Percentiles rank a stretch among this genome's conserved stretches.
These are phyloP conservation scores for Kwoniella sp. DNA, from an alignment of 768 basidiomycete genomes.

Conservation along the genomic window DNA sequence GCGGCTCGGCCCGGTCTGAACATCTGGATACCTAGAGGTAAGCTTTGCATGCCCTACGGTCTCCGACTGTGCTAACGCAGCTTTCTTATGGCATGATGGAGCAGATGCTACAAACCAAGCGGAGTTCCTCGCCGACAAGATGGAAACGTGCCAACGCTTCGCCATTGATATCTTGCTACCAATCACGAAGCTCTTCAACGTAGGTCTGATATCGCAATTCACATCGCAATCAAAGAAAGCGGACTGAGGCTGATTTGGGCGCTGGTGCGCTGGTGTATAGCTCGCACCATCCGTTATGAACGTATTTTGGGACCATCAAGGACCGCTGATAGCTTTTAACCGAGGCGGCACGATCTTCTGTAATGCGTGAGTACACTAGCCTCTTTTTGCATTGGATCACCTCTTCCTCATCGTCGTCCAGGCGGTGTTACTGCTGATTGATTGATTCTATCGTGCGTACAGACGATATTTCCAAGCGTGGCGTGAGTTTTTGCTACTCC, in stretches of 20 bases:
- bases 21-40: constrained; percentile 23
- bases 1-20: constrained; percentile 15
- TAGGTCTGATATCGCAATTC: too few relatives aligned
- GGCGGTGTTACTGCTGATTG: not conserved
- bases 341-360: constrained; percentile 82
- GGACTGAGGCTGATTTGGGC: constrained; percentile 17
- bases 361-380: constrained; percentile 62
- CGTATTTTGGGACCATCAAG: constrained; percentile 79
- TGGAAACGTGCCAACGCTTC: constrained; percentile 67
- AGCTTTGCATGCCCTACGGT: constrained; percentile 4
- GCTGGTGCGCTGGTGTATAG: constrained; percentile 7
- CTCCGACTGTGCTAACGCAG: not conserved
- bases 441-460: not conserved
- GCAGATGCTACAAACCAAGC: constrained; percentile 65
- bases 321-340: constrained; percentile 91
- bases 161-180: constrained; percentile 66
- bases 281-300: constrained; percentile 75
- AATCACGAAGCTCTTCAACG: constrained; percentile 69
- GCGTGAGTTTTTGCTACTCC: constrained; percentile 65
- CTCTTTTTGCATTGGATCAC: too few relatives aligned
- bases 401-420: not conserved
- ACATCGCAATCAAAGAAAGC: too few relatives aligned
- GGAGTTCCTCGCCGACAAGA: constrained; percentile 39
- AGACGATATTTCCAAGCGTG: constrained; percentile 79
- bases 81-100: not conserved